Evolutionary conservation across 805 yeast genomes (phyloP), one percentile per base, ranked within the genome.

Genomic region (Martiniozyma abietophila): DNA sequence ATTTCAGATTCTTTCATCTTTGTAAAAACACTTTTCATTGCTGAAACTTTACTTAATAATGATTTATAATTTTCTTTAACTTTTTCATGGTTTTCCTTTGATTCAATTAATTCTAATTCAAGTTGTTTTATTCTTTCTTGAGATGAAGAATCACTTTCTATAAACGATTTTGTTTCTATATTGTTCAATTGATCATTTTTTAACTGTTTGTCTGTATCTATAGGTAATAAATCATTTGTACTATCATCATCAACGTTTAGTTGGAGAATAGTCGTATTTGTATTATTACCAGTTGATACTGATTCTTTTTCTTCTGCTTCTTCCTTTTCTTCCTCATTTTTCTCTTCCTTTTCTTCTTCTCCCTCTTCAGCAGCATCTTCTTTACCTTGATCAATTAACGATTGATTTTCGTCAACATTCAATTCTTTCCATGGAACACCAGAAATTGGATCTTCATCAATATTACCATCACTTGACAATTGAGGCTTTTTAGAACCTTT

Each of bases 1-100:
- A 54, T 58, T 48, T 80, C 79, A 0, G 84, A 62, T 38, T 72
- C 79, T 49, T 80, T 78, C 83, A 80, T 79, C 43, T 81, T 80
- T 25, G 60, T 65, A 53, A 81, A 81, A 2, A 81, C 69, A 1
- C 77, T 61, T 44, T 80, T 81, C 89, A 81, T 80, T 2, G 82
- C 71, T 1, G 84, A 71, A 12, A 82, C 53, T 50, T 79, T 67
- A 42, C 71, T 72, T 39, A 82, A 54, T 21, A 82, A 55, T 4
- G 69, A 62, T 40, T 79, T 78, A 48, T 80, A 79, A 42, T 75
- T 74, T 2, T 65, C 61, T 44, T 77, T 74, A 19, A 70, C 64
- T 20, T 69, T 66, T 31, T 70, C 78, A 36, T 79, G 65, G 46
- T 78, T 84, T 23, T 62, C 58, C 20, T 61, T 63, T 18, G 61